Evolutionary conservation across 1,284 basidiomycete species (phyloP).

Genomic region (Leccinum subrobustum): DNA sequence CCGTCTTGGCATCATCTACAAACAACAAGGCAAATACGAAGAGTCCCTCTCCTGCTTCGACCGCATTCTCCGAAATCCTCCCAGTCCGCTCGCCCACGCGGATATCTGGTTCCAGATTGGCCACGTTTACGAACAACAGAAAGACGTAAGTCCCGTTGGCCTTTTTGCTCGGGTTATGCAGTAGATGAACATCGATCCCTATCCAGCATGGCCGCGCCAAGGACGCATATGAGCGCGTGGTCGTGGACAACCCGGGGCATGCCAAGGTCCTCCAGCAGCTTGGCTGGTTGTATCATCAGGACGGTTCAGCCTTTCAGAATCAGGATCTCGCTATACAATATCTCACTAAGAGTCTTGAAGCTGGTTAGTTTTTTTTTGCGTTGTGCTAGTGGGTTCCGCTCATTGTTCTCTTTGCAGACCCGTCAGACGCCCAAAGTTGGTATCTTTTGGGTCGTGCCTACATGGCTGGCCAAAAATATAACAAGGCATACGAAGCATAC

Average conservation of each 20-base stretch:
- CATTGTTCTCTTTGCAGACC: slow-evolving; percentile 50
- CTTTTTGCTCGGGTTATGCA: neutral
- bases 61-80: slow-evolving; percentile 93
- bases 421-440: slow-evolving; percentile 98
- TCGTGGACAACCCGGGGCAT: slow-evolving; percentile 90
- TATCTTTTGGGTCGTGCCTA: slow-evolving; percentile 97
- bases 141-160: slow-evolving; percentile 65
- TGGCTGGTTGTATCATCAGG: slow-evolving; percentile 96
- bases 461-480: slow-evolving; percentile 99
- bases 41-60: slow-evolving; percentile 91
- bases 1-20: slow-evolving; percentile 98
- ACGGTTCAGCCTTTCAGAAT: slow-evolving; percentile 91
- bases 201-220: slow-evolving; percentile 84
- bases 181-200: slow-evolving; percentile 7
- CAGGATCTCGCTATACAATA: slow-evolving; percentile 94
- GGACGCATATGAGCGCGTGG: slow-evolving; percentile 96
- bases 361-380: neutral
- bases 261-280: slow-evolving; percentile 98
- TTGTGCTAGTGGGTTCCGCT: neutral
- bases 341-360: slow-evolving; percentile 50
- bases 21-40: slow-evolving; percentile 93
- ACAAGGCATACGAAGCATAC: slow-evolving; percentile 99
- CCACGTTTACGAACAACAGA: slow-evolving; percentile 96
- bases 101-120: slow-evolving; percentile 99
- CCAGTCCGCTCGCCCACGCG: slow-evolving; percentile 91